Base-by-base conservation (phyloP, 2,329 filamentous ascomycete genomes). In the Zalaria obscura region DNA sequence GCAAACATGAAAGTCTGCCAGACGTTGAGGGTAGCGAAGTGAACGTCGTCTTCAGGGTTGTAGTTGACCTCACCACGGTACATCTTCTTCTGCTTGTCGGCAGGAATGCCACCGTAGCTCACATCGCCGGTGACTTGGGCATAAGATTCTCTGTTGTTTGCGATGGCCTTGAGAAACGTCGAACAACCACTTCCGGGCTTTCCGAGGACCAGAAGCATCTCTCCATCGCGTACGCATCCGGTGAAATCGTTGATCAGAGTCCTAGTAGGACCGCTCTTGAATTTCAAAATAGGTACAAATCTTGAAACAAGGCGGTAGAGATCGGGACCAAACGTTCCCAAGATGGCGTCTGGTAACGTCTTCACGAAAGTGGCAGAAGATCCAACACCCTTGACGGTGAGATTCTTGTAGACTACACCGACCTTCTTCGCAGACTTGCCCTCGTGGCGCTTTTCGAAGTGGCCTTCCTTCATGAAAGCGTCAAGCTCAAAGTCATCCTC, bases 241-340 rank as follows among this genome's bases (percentile, higher is more conserved):
- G 69, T 76, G 55, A 83, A 84, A 48, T 79, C 76, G 50, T 79
- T 66, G 43, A 84, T 73, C 25, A 85, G 55, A 27, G 68, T 66
- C 31, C 73, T 63, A 10, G 68, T 68, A 27, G 70, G 65, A 4
- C 66, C 67, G 18, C 65, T 61, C 37, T 64, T 64, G 37, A 73
- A 58, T 33, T 59, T 64, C 10, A 76, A 60, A 18, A 63, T 61
- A 1, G 75, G 74, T 25, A 76, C 52, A 43, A 73, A 76, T 5
- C 64, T 54, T 28, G 65, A 66, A 9, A 87, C 50, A 5, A 84
- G 62, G 25, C 66, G 70, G 56, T 84, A 89, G 1, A 89, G 63
- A 57, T 89, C 84, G 0, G 83, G 83, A 0, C 84, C 84, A 55
- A 91, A 89, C 0, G 83, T 87, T 25, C 82, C 82, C 4, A 86